Conservation (phyloP, 2,329 filamentous ascomycete species). For the Tolypocladium ophioglossoides region DNA sequence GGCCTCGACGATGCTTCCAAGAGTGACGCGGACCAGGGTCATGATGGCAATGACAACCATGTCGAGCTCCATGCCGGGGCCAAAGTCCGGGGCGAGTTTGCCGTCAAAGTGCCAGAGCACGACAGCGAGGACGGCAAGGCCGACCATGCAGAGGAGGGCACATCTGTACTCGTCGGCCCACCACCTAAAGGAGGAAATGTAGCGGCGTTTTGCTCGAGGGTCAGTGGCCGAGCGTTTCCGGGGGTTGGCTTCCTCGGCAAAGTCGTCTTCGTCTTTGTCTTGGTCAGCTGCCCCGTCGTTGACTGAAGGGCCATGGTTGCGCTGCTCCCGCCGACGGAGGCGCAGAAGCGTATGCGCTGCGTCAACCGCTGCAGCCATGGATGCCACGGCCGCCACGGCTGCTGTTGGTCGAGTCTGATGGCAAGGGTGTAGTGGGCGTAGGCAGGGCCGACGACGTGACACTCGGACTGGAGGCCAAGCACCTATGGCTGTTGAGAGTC, state of each 20-base stretch:
- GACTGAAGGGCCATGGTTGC: background rate
- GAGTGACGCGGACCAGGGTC: slow-evolving; percentile 22
- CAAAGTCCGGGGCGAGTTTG: slow-evolving; percentile 17
- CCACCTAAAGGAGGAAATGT: slow-evolving; percentile 18
- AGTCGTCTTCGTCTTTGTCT: too few relatives aligned
- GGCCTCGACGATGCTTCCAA: slow-evolving; percentile 23
- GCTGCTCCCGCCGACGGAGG: background rate
- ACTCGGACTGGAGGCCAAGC: background rate
- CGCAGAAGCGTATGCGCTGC: background rate
- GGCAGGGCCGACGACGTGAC: background rate
- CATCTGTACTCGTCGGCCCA: slow-evolving; percentile 26
- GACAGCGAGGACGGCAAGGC: slow-evolving; percentile 15
- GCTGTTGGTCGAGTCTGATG: background rate
- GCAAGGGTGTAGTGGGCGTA: background rate
- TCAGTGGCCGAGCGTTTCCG: background rate
- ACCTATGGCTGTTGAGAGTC: background rate
- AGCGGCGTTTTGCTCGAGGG: slow-evolving; percentile 2
- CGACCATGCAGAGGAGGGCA: slow-evolving; percentile 16
- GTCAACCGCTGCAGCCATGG: background rate
- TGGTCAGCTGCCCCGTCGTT: background rate
- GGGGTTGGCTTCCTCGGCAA: background rate
- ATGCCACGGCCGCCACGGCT: background rate
- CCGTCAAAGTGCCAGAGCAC: slow-evolving; percentile 20
- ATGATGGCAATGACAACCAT: slow-evolving; percentile 26
- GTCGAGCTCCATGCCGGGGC: slow-evolving; percentile 18